These are phyloP conservation scores for Rhynchospora tenuis DNA, from an alignment of 176 grass and related monocot species.

Conservation along the genomic window DNA sequence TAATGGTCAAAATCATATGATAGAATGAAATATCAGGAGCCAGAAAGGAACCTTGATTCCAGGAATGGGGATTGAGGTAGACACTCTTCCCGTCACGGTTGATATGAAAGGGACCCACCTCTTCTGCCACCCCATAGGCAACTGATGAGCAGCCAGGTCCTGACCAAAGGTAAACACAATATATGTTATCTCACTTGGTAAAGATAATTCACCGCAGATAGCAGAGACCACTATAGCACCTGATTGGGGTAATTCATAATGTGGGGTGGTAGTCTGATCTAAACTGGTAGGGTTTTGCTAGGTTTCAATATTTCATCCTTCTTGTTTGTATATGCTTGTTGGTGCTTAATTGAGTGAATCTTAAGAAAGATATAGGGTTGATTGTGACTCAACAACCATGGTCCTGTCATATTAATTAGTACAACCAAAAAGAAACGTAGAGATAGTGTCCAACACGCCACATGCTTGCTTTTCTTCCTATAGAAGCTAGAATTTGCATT, in stretches of 20 bases:
- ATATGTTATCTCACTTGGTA: background rate
- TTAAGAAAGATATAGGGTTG: background rate
- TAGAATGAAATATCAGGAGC: background rate
- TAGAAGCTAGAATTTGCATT: background rate
- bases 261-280: background rate
- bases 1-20: background rate
- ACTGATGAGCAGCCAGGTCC: conserved; percentile 93
- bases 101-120: conserved; percentile 93
- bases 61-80: conserved; percentile 79
- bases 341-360: background rate
- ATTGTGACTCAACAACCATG: background rate
- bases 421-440: background rate
- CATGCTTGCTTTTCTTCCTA: background rate
- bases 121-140: conserved; percentile 86
- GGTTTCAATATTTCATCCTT: background rate
- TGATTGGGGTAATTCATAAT: background rate
- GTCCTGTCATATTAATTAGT: background rate
- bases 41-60: conserved; percentile 71
- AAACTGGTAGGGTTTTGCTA: background rate
- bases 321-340: background rate
- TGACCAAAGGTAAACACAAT: background rate
- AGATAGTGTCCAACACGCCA: background rate
- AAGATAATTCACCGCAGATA: background rate
- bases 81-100: conserved; percentile 77
- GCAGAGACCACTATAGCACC: background rate